Evolutionary conservation across 2,329 filamentous ascomycete species (phyloP), one percentile per base, ranked within the genome.

Genomic region (Apiospora hydei): DNA sequence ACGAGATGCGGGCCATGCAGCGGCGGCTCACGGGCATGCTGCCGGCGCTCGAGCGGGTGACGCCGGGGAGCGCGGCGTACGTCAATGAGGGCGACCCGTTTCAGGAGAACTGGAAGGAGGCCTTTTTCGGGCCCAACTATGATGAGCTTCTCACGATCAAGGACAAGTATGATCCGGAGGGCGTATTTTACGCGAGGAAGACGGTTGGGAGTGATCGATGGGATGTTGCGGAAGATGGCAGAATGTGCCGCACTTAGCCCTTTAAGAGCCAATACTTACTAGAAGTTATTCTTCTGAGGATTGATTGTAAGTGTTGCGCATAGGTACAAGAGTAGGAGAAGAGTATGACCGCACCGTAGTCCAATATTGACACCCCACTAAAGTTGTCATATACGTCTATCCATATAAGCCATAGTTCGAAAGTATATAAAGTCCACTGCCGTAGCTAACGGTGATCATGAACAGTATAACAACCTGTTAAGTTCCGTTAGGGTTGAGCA

Each of bases 21-120:
- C 74, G n/a, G 10, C 70, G 70, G 1, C 57, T 76, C 2, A 74
- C 74, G 10, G 73, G 34, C 16, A 67, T 67, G 10, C 76, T 74
- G 4, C 38, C 71, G 16, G 71, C 73, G 18, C 66, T 70, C 3
- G 75, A 78, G 43, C 49, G 74, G 34, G 41, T 77, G 30, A 72
- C 74, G n/a, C 71, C 70, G 7, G 70, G 71, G 69, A 74, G 61
- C 73, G 80, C 24, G 1, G 68, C 76, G 2, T 83, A 83, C 70
- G 73, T 82, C 77, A 85, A 84, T 70, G 84, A 86, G 75, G 83
- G 80, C 0, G 81, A 83, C 73, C 82, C 81, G 18, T 77, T 77
- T 47, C 73, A 81, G 46, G 74, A 74, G 1, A 70, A 79, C 44
- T 83, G 76, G 72, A 74, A 81, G 70, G 64, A 77, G 21, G 72